Evolutionary conservation across 495 filamentous ascomycete species (phyloP).

Genomic region (Niebla homalea): DNA sequence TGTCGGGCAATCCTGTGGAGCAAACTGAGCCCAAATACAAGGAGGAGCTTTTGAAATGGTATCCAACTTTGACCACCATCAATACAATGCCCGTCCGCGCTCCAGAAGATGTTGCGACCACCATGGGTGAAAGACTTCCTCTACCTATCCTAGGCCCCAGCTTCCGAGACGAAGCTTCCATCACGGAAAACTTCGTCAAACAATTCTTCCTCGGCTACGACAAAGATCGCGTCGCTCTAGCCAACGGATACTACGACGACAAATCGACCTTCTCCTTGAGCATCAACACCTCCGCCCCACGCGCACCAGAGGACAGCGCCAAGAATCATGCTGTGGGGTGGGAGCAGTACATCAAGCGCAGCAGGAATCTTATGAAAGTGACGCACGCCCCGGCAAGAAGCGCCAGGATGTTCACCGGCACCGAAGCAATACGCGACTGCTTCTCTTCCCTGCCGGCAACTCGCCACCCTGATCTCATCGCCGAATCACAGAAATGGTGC

Average conservation of each 20-base stretch:
- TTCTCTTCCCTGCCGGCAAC: conserved; percentile 63
- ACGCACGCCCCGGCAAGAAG: conserved; percentile 43
- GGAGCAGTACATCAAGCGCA: conserved; percentile 65
- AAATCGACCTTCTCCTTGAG: conserved; percentile 67
- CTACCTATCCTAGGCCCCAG: conserved; percentile 55
- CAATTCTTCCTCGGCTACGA: conserved; percentile 69
- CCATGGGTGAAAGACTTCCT: conserved; percentile 40
- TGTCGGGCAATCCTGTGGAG: conserved; percentile 63
- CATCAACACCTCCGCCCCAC: conserved; percentile 51
- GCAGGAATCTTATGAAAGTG: conserved; percentile 66
- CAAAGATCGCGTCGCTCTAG: conserved; percentile 47
- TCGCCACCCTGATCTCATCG: conserved; percentile 53
- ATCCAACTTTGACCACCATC: conserved; percentile 58
- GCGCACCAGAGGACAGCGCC: conserved; percentile 23
- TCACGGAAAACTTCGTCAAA: conserved; percentile 61
- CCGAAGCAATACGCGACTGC: conserved; percentile 47
- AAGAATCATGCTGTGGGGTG: conserved; percentile 35
- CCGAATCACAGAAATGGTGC: conserved; percentile 54
- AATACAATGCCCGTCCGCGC: conserved; percentile 60
- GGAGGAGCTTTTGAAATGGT: conserved; percentile 66
- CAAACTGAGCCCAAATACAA: conserved; percentile 45
- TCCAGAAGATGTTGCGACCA: conserved; percentile 46
- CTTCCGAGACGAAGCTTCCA: conserved; percentile 62
- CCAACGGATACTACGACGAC: conserved; percentile 59
- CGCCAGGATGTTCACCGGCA: conserved; percentile 51